These are phyloP conservation scores for Kodamaea alishanica DNA, from an alignment of 1,139 yeast species.

Conservation along the genomic window DNA sequence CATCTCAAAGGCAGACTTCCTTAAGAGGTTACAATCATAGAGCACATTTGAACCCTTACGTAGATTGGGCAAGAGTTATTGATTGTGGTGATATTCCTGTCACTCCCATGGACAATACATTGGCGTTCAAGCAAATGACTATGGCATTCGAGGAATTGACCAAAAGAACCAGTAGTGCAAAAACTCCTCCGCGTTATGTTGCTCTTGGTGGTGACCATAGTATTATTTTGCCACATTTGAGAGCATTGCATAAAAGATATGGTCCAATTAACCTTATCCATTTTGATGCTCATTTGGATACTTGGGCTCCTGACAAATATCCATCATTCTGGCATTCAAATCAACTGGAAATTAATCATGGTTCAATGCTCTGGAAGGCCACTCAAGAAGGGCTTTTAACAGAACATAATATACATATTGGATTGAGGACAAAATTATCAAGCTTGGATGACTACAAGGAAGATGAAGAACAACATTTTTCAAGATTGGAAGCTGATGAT, in stretches of 20 bases:
- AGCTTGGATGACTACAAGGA: constrained; percentile 62
- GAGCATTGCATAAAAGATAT: constrained; percentile 55
- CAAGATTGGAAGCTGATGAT: constrained; percentile 65
- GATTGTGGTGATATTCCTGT: constrained; percentile 86
- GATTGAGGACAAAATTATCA: constrained; percentile 64
- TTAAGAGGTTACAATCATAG: constrained; percentile 66
- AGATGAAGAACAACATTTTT: constrained; percentile 62
- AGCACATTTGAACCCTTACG: constrained; percentile 62
- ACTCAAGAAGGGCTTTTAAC: constrained; percentile 60
- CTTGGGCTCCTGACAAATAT: constrained; percentile 67
- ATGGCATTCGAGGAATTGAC: constrained; percentile 60
- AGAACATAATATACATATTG: constrained; percentile 62
- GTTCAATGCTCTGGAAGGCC: constrained; percentile 82
- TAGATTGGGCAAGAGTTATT: constrained; percentile 60
- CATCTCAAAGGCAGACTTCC: constrained; percentile 68
- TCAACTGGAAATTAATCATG: constrained; percentile 66
- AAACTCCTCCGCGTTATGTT: constrained; percentile 55
- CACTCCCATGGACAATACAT: constrained; percentile 68
- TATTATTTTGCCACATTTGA: constrained; percentile 62
- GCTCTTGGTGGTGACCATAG: constrained; percentile 82
- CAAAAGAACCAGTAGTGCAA: constrained; percentile 24
- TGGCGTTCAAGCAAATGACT: constrained; percentile 71
- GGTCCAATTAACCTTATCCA: constrained; percentile 69
- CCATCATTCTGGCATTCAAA: constrained; percentile 71
- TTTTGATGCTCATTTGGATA: constrained; percentile 77